Evolutionary conservation across 2,329 filamentous ascomycete species (phyloP), one percentile per base, ranked within the genome.

Genomic region (Colletotrichum abscissum): DNA sequence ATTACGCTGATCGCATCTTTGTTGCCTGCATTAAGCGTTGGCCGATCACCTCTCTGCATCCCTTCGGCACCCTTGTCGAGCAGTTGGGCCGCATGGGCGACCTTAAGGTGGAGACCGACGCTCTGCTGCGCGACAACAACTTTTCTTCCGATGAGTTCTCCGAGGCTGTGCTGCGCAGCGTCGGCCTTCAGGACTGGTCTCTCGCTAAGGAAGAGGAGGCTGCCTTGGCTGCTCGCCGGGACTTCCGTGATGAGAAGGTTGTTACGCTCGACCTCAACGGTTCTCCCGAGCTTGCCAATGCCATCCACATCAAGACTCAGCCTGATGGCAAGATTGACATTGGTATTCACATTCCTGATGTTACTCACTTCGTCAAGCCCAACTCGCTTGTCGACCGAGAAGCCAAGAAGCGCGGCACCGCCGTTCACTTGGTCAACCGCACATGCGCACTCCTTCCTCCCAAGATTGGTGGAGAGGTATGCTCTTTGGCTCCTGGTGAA

Each of bases 11-110:
- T 84, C 93, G 95, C 79, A 99, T 99, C 79, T 99, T 99, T 77
- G 97, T 99, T 78, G 97, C 97, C 60, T 98, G 95, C 86, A 99
- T 99, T 85, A 99, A 99, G 90, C 92, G 97, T 80, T 99, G 97
- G 97, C 97, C 97, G 75, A 99, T 99, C 80, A 99, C 97, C 33
- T 99, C 97, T n/a, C 91, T 99, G 69, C 97, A 99, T 85, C 97
- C 97, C 38, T 99, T 99, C 79, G 97, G 97, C 81, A 99, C 97
- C 9, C 91, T 99, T 59, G 95, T 98, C 67, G 97, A 99, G 85
- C 95, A 98, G 84, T 92, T 99, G 67, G 97, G 97, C 75, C 94
- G 95, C 82, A 98, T 98, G 94, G 97, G 97, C 77, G 95, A 99
- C 81, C 89, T 98, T 77, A 98, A 95, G 86, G 96, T 99, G 71